Percentiles rank a stretch among this genome's conserved stretches.
Evolutionary conservation across 805 yeast species (phyloP).

Genomic region (Saccharomycopsis sp.): DNA sequence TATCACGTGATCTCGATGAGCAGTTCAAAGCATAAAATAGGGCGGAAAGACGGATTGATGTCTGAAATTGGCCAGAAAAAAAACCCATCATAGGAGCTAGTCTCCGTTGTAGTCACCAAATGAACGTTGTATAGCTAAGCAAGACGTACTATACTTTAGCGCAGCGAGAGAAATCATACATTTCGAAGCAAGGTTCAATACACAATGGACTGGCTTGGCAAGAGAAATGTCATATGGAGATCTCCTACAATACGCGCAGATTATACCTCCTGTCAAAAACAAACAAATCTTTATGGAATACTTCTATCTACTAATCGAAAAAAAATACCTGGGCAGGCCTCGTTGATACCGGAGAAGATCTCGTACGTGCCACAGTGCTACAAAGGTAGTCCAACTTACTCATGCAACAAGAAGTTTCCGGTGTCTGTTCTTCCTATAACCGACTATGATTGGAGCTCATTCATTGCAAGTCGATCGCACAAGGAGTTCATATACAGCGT

Average conservation of each 20-base stretch:
- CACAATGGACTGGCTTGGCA: not conserved
- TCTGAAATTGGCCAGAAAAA: not conserved
- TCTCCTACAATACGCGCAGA: slow-evolving; percentile 6
- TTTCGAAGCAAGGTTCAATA: too few relatives aligned
- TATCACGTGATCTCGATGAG: not conserved
- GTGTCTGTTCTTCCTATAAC: slow-evolving; percentile 37
- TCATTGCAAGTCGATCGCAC: slow-evolving; percentile 28
- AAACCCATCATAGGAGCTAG: not conserved
- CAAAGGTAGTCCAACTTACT: slow-evolving; percentile 30
- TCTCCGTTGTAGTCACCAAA: not conserved
- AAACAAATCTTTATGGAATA: not conserved
- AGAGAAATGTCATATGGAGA: slow-evolving; percentile 15
- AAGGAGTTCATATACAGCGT: slow-evolving; percentile 49
- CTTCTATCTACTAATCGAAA: not conserved
- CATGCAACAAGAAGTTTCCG: slow-evolving; percentile 28
- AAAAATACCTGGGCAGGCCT: not conserved
- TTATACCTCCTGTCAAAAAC: not conserved
- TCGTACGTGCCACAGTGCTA: slow-evolving; percentile 31
- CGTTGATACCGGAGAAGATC: slow-evolving; percentile 1
- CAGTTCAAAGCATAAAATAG: not conserved
- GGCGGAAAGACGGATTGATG: slow-evolving; percentile 1
- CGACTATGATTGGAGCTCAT: slow-evolving; percentile 42
- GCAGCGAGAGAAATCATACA: too few relatives aligned
- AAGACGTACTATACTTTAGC: too few relatives aligned
- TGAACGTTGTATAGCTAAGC: too few relatives aligned